These are phyloP conservation scores for Ammopiptanthus mongolicus DNA, from an alignment of 306 rosid genomes.

Conservation along the genomic window DNA sequence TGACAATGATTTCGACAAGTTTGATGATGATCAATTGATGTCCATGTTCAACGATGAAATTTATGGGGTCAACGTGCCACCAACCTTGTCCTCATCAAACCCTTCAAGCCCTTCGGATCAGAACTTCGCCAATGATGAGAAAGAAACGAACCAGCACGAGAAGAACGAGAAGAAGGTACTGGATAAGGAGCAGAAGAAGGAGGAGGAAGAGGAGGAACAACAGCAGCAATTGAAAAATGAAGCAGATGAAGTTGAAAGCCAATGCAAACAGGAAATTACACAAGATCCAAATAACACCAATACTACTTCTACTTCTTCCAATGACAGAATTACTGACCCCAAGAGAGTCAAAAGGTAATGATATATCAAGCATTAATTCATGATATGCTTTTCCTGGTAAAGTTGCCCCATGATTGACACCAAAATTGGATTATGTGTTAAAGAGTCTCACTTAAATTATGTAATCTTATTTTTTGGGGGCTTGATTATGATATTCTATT, in stretches of 20 bases:
- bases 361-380: slow-evolving; percentile 1
- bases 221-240: slow-evolving; percentile 52
- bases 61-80: slow-evolving; percentile 34
- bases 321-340: slow-evolving; percentile 67
- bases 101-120: slow-evolving; percentile 82
- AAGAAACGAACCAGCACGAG: slow-evolving; percentile 11
- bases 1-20: slow-evolving; percentile 56
- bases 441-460: not conserved
- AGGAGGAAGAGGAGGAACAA: not conserved
- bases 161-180: not conserved
- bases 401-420: slow-evolving; percentile 8
- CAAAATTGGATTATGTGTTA: not conserved
- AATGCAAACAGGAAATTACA: slow-evolving; percentile 40
- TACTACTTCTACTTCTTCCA: not conserved
- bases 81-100: slow-evolving; percentile 61
- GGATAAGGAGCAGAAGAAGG: not conserved
- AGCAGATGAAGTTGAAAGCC: slow-evolving; percentile 74
- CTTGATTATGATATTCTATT: not conserved
- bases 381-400: not conserved
- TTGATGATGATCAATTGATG: slow-evolving; percentile 89
- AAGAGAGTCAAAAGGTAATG: slow-evolving; percentile 87
- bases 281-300: slow-evolving; percentile 27
- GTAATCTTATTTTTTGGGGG: not conserved
- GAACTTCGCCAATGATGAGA: slow-evolving; percentile 62
- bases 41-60: slow-evolving; percentile 80